Conservation (phyloP, 495 filamentous ascomycete genomes). For the Podospora australis region DNA sequence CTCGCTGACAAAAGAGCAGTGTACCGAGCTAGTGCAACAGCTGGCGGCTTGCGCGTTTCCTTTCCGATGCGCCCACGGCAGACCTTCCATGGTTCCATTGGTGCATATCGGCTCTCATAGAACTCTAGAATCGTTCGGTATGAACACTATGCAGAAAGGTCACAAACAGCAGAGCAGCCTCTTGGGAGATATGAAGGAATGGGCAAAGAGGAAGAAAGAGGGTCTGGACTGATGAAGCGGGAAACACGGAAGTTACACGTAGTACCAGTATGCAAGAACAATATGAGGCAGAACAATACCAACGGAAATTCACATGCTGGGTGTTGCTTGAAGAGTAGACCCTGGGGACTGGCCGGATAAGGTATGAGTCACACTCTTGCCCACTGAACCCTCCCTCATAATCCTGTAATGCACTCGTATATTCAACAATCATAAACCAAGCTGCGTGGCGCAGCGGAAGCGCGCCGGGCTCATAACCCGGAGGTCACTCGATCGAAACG, state of each 20-base stretch:
- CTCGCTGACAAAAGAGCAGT: conserved; percentile 56
- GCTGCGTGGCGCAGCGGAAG: conserved; percentile 1
- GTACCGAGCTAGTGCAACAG: conserved; percentile 52
- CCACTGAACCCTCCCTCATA: not conserved
- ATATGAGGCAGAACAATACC: not conserved
- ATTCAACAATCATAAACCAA: not conserved
- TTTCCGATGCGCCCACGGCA: conserved; percentile 88
- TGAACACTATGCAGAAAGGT: not conserved
- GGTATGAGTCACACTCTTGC: not conserved
- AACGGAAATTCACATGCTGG: too few relatives aligned
- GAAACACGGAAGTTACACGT: too few relatives aligned
- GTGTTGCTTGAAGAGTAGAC: too few relatives aligned
- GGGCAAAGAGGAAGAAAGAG: not conserved
- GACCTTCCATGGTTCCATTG: conserved; percentile 69
- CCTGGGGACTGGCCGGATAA: not conserved
- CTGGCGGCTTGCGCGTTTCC: conserved; percentile 72
- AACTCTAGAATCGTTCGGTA: not conserved
- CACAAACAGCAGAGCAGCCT: conserved; percentile 6
- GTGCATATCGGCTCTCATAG: conserved; percentile 44
- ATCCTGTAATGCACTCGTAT: not conserved
- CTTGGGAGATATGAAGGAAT: conserved; percentile 3
- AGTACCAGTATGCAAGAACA: too few relatives aligned
- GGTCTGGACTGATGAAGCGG: not conserved
- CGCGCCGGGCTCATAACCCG: conserved; percentile 1
- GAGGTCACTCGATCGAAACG: conserved; percentile 1